These are phyloP conservation scores for Phaeodactylum tricornutum DNA, from an alignment of 108 stramenopile genomes.

Conservation along the genomic window DNA sequence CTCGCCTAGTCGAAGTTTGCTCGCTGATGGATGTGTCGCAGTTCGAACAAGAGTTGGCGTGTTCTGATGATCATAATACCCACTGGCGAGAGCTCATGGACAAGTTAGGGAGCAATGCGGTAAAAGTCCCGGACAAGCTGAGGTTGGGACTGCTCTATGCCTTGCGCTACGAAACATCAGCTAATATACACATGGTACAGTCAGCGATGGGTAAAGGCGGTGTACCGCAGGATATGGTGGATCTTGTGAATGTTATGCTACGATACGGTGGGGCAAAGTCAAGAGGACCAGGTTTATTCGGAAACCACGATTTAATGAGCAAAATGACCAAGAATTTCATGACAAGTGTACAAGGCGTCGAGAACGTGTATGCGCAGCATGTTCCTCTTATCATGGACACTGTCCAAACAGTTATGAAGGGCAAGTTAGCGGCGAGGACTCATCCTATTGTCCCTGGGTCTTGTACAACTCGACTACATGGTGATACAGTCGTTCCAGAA, in stretches of 20 bases:
- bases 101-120: slow-evolving; percentile 59
- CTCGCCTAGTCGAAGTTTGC: slow-evolving; percentile 86
- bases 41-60: slow-evolving; percentile 98
- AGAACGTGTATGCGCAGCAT: slow-evolving; percentile 98
- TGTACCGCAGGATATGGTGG: slow-evolving; percentile 81
- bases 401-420: slow-evolving; percentile 67
- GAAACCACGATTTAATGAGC: slow-evolving; percentile 54
- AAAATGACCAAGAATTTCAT: slow-evolving; percentile 92
- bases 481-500: slow-evolving; percentile 31
- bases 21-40: slow-evolving; percentile 95
- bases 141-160: slow-evolving; percentile 95
- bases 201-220: slow-evolving; percentile 83
- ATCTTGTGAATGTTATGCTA: slow-evolving; percentile 86
- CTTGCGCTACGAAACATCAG: slow-evolving; percentile 87
- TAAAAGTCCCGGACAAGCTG: slow-evolving; percentile 93
- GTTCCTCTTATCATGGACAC: slow-evolving; percentile 89
- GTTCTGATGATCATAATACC: slow-evolving; percentile 81
- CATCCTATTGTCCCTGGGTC: slow-evolving; percentile 69
- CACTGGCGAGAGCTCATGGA: slow-evolving; percentile 87
- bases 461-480: slow-evolving; percentile 7
- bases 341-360: slow-evolving; percentile 90
- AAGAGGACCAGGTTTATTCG: slow-evolving; percentile 89
- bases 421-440: slow-evolving; percentile 70
- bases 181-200: slow-evolving; percentile 74
- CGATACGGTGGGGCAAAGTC: slow-evolving; percentile 75